phyloP scores from a whole-genome alignment of 2,329 filamentous ascomycete genomes.

The Dactylellina sp. region DNA sequence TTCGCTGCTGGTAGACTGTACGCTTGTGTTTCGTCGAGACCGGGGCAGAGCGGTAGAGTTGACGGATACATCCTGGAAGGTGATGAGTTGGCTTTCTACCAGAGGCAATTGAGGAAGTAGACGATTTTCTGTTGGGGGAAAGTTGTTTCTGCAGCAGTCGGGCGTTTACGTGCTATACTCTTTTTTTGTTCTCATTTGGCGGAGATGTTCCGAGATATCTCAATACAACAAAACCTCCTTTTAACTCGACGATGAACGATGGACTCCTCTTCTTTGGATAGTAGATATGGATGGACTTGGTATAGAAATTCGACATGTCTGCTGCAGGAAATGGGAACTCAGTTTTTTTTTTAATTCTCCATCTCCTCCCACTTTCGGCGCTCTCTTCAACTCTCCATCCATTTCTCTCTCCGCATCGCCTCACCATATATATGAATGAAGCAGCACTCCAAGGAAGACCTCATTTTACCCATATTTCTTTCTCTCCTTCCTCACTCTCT shows the following conservation, averaged over 20 bases:
- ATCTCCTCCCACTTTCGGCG: slow-evolving; percentile 1
- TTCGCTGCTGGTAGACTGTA: slow-evolving; percentile 99
- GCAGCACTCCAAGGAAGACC: slow-evolving; percentile 16
- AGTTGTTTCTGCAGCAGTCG: slow-evolving; percentile 34
- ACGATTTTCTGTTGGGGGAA: slow-evolving; percentile 59
- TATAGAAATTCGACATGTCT: slow-evolving; percentile 21
- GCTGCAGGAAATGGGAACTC: slow-evolving; percentile 3
- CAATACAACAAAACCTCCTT: slow-evolving; percentile 32
- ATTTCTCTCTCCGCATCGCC: slow-evolving; percentile 6
- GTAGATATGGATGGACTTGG: slow-evolving; percentile 31
- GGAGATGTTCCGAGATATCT: slow-evolving; percentile 46
- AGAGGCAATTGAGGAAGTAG: slow-evolving; percentile 99
- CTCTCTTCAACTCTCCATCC: slow-evolving; percentile 10
- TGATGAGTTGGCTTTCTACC: slow-evolving; percentile 99
- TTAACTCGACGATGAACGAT: slow-evolving; percentile 39
- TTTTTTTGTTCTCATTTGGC: slow-evolving; percentile 42
- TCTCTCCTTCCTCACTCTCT: slow-evolving; percentile 3
- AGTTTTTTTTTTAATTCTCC: not conserved
- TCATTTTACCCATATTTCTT: not conserved
- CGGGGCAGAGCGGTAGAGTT: slow-evolving; percentile 94
- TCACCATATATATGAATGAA: slow-evolving; percentile 39
- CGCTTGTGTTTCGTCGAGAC: slow-evolving; percentile 90
- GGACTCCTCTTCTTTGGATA: slow-evolving; percentile 2
- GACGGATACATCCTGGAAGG: slow-evolving; percentile 99
- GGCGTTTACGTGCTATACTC: slow-evolving; percentile 49